Base-by-base conservation (phyloP, 2,329 filamentous ascomycete species). In the Exserohilum rostratum region DNA sequence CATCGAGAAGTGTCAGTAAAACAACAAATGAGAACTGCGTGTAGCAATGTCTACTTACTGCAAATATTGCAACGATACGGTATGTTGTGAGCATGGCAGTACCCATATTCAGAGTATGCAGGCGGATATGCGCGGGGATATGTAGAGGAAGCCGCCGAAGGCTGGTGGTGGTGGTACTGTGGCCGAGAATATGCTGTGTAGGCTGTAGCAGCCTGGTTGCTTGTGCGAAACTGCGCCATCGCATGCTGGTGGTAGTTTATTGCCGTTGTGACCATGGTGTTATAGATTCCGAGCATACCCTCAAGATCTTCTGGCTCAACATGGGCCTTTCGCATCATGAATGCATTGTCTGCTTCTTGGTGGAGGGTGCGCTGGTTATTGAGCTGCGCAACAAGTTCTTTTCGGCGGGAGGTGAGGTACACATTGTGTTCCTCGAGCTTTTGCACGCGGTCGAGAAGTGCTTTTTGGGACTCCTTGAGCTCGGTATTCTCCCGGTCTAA, bases 261-360 rank as follows among this genome's bases (percentile, higher is more conserved):
- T 5, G 62, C 55, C 2, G 62, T 62, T 3, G 40, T 56, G 12
- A 65, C 20, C 18, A 48, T 53, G 9, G 43, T 62, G 1, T 47
- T 55, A 29, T 54, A 58, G 5, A 55, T 45, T 2, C 43, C 49
- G 11, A 68, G n/a, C 50, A 67, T 57, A 12, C 60, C 59, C 31
- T 68, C 65, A 3, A 67, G 50, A 15, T 68, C 60, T 9, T 64
- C 64, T 11, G 45, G 11, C 27, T 64, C 54, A 7, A 68, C 46
- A 11, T 65, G 62, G 2, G 7, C 39, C 3, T 57, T 50, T 18
- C 62, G 62, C 13, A 63, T 20, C 1, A 51, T 46, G 34, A 67
- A 62, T 2, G 60, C 54, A 25, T 66, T 66, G 35, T 46, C 52
- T 18, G 65, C 59, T 45, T 66, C 64, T 29, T 61, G 59, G 29